Evolutionary conservation across 306 rosid genomes (phyloP).

Genomic region (Herpetospermum pedunculosum): DNA sequence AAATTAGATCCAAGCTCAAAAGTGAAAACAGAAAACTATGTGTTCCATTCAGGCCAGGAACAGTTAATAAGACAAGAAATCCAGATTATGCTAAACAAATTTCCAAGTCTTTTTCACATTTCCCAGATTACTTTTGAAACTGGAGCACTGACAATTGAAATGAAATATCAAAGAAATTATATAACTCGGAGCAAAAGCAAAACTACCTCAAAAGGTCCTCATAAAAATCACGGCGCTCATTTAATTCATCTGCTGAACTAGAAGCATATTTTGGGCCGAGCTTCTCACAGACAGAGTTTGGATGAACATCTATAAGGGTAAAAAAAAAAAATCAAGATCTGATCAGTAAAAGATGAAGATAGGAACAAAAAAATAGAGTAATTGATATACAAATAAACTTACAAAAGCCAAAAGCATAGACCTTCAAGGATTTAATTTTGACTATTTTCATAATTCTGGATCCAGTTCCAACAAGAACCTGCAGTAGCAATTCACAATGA

Average conservation of each 20-base stretch:
- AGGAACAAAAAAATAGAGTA: slow-evolving; percentile 4
- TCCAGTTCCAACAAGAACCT: slow-evolving; percentile 95
- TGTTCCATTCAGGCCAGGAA: slow-evolving; percentile 9
- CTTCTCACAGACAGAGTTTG: slow-evolving; percentile 66
- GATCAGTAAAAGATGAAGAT: not conserved
- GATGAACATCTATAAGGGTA: slow-evolving; percentile 60
- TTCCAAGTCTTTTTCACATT: not conserved
- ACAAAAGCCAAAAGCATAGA: slow-evolving; percentile 98
- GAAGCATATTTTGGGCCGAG: slow-evolving; percentile 83
- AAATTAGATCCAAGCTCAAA: slow-evolving; percentile 13
- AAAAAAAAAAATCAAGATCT: not conserved
- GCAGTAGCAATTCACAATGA: slow-evolving; percentile 14
- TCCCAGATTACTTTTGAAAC: not conserved
- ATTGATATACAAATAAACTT: slow-evolving; percentile 31
- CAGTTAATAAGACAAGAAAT: not conserved
- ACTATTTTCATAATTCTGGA: slow-evolving; percentile 70
- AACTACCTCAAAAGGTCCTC: slow-evolving; percentile 86
- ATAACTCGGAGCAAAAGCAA: not conserved
- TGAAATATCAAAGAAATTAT: not conserved
- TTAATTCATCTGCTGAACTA: slow-evolving; percentile 49
- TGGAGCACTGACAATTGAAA: not conserved
- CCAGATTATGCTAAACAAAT: not conserved
- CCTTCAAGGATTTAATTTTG: slow-evolving; percentile 65
- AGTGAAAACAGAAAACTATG: slow-evolving; percentile 1
- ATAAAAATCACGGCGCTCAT: slow-evolving; percentile 47